Evolutionary conservation across 768 basidiomycete species (phyloP).

Genomic region (Suillus americanus): DNA sequence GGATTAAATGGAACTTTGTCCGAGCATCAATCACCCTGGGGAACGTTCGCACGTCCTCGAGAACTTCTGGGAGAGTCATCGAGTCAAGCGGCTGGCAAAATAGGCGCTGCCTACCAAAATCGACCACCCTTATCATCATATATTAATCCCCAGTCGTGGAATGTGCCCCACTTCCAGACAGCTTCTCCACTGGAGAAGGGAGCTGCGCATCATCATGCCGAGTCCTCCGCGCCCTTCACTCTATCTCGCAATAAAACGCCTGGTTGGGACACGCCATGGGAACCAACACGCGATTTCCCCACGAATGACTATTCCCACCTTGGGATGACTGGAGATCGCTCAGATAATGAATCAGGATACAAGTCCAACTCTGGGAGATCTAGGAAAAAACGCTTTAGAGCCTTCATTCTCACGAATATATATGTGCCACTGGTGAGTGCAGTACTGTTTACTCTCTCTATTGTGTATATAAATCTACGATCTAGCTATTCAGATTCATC

Average conservation of each 20-base stretch:
- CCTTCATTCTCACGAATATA: constrained; percentile 69
- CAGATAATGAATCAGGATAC: constrained; percentile 30
- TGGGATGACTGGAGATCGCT: constrained; percentile 13
- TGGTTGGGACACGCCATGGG: constrained; percentile 70
- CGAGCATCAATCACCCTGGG: constrained; percentile 59
- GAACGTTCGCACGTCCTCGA: constrained; percentile 68
- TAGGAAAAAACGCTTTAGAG: constrained; percentile 51
- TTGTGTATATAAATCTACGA: constrained; percentile 12
- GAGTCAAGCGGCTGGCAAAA: constrained; percentile 31
- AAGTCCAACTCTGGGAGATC: constrained; percentile 28
- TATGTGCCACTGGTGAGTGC: constrained; percentile 75
- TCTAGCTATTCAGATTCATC: constrained; percentile 78
- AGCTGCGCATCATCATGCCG: background rate
- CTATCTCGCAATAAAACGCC: constrained; percentile 56
- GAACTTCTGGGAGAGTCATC: constrained; percentile 28
- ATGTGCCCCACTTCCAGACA: background rate
- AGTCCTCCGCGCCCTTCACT: constrained; percentile 40
- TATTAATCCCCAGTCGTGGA: constrained; percentile 19
- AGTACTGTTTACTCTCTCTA: constrained; percentile 2
- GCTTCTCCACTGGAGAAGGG: background rate
- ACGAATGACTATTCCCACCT: constrained; percentile 18
- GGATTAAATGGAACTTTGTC: constrained; percentile 32
- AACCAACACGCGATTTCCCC: constrained; percentile 14
- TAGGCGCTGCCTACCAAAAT: constrained; percentile 36
- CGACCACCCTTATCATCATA: constrained; percentile 53